These are phyloP conservation scores for Truncatella angustata DNA, from an alignment of 2,329 filamentous ascomycete genomes.

Conservation along the genomic window DNA sequence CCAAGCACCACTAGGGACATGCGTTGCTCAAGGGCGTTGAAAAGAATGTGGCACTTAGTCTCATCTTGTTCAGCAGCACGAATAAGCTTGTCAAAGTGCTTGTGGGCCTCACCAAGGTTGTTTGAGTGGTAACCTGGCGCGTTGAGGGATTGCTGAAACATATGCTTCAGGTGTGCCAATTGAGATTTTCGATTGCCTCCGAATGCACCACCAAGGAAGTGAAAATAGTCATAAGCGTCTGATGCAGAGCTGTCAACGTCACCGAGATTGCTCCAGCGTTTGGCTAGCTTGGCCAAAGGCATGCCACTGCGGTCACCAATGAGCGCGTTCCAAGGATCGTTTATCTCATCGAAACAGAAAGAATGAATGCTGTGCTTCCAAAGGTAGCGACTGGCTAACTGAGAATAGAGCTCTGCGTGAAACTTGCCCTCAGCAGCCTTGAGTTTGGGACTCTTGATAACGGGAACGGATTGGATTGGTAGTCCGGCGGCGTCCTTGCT, in stretches of 20 bases:
- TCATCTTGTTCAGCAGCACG: slow-evolving; percentile 12
- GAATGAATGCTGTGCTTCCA: slow-evolving; percentile 17
- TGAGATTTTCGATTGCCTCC: slow-evolving; percentile 26
- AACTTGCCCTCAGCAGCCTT: slow-evolving; percentile 18
- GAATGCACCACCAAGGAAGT: slow-evolving; percentile 26
- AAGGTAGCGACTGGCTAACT: slow-evolving; percentile 16
- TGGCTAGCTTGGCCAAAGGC: slow-evolving; percentile 16
- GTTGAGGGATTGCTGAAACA: slow-evolving; percentile 24
- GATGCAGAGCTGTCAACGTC: neutral
- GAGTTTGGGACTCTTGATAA: neutral
- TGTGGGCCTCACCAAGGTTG: slow-evolving; percentile 16
- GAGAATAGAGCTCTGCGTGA: slow-evolving; percentile 16
- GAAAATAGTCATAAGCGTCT: neutral
- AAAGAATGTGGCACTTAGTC: slow-evolving; percentile 23
- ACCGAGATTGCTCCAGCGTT: slow-evolving; percentile 19
- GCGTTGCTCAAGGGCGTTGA: slow-evolving; percentile 27
- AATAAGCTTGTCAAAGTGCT: neutral
- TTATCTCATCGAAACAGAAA: slow-evolving; percentile 21
- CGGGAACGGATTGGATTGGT: neutral
- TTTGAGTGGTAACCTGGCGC: slow-evolving; percentile 24
- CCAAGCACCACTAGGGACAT: slow-evolving; percentile 22
- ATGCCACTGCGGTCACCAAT: slow-evolving; percentile 19
- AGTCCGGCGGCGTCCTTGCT: slow-evolving; percentile 9
- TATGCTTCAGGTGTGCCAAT: slow-evolving; percentile 22
- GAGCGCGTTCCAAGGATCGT: slow-evolving; percentile 26